Base-by-base conservation (phyloP, 2,329 filamentous ascomycete genomes). In the Pseudogymnoascus sp. region DNA sequence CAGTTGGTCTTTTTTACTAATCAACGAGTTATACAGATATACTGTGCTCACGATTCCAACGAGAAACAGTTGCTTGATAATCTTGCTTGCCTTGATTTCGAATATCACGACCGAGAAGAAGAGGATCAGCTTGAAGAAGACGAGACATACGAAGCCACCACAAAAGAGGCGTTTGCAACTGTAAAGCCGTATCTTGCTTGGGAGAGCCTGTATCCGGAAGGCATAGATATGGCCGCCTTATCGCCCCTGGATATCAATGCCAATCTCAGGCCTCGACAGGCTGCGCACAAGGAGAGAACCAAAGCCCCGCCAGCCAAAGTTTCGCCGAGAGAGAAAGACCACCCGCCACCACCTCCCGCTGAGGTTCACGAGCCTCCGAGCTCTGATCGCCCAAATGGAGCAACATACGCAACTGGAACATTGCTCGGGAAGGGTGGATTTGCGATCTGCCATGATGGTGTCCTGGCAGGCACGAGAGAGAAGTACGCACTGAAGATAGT, bases 381-480 rank as follows among this genome's bases (percentile, higher is more conserved):
- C 71, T 78, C 80, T 63, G 88, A 91, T 73, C 86, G 87, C 62
- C 83, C 81, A 63, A 80, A 87, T 77, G 89, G 89, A 62, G 84
- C 87, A 63, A 81, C 86, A 60, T 93, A 93, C 78, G 84, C 88
- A 69, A 86, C 90, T 34, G 88, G 89, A 64, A 86, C 85, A 70
- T 80, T 90, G 72, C 80, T 93, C 64, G 90, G 90, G 26, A 93
- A 91, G 76, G 90, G 90, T 57, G 90, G 90, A 8, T 93, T 93
- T 72, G 90, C 90, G 68, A 88, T 93, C 66, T 93, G 89, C 77
- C 89, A 93, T 72, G 84, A 86, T 69, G 89, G 87, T 59, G 84
- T 87, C 69, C 77, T 89, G 63, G 79, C 85, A 62, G 84, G 86
- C 10, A 84, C 84, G 5, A 87, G 83, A 70, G 86, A 87, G 71